Base-by-base conservation (phyloP, 164 flowering plant genomes). In the Malania oleifera region DNA sequence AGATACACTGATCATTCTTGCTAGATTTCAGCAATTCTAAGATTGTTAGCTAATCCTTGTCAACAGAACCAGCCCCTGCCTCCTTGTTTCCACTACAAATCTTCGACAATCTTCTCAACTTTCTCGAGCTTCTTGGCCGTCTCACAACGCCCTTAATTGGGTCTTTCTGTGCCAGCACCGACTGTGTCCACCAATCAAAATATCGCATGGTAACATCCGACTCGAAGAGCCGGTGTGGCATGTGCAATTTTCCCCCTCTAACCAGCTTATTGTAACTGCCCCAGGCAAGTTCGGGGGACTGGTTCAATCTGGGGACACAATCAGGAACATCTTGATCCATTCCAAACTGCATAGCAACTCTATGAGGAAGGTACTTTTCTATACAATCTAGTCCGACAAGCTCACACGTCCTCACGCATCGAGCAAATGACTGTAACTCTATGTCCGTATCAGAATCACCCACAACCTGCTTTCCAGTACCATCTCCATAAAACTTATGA, bases 311-410 rank as follows among this genome's bases (percentile, higher is more conserved):
- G 19, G 31, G 15, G 18, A 66, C 72, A 45, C 5, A 5, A 13
- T 18, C 57, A 0, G 80, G 80, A 20, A 80, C 20, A 56, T 78
- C 82, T 26, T 78, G 80, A 57, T 75, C 80, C 23, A 73, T 31
- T 14, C 82, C 80, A 64, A 75, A 78, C 27, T 75, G 77, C 79
- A 62, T 72, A 9, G 71, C 63, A 5, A 72, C 79, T 23, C 79
- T 12, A 60, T 72, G 69, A 0, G 82, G 82, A n/a, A n/a, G n/a
- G n/a, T n/a, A n/a, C n/a, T n/a, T n/a, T n/a, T n/a, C n/a, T n/a
- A n/a, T n/a, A n/a, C n/a, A n/a, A n/a, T n/a, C n/a, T n/a, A n/a
- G n/a, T n/a, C n/a, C n/a, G 18, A 43, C 46, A 20, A 43, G 46
- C 46, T 17, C 7, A 18, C 22, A 6, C 5, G 9, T 22, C 22